A percentile compares a stretch with the other conserved stretches of the same genome.
phyloP scores from a whole-genome alignment of 257 asterid species.

The Solanum virginianum region DNA sequence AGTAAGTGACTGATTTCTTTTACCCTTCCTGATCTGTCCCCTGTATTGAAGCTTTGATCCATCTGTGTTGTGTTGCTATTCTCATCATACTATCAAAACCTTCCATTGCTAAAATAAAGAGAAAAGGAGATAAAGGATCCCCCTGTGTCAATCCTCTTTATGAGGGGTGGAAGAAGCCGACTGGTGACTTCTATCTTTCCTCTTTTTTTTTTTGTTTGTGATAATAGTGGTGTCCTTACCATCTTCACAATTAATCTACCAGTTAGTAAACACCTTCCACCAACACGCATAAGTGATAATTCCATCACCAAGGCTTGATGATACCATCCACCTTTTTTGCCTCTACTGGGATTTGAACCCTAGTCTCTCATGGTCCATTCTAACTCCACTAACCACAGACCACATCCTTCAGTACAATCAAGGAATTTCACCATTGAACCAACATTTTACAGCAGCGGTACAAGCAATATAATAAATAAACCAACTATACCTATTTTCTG shows the following conservation, averaged over 20 bases:
- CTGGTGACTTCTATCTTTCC: background rate
- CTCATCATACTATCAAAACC: too few species aligned
- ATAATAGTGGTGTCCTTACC: too few species aligned
- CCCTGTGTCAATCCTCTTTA: too few species aligned
- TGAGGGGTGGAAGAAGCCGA: background rate
- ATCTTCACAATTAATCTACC: too few species aligned
- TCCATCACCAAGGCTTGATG: background rate
- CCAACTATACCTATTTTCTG: background rate
- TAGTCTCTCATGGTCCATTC: background rate
- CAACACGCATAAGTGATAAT: background rate
- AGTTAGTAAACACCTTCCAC: background rate
- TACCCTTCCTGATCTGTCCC: too few species aligned
- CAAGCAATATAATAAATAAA: background rate
- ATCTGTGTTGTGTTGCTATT: too few species aligned
- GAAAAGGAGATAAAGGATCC: too few species aligned
- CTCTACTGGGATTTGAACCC: background rate
- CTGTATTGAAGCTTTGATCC: too few species aligned
- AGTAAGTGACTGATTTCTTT: too few species aligned
- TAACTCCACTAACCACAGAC: background rate
- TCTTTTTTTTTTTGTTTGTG: background rate
- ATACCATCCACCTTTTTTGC: background rate
- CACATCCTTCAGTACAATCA: background rate
- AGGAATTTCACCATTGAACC: background rate
- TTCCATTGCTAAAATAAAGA: too few species aligned
- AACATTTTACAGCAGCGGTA: background rate